These are phyloP conservation scores for Sporothrix dimorphospora DNA, from an alignment of 2,329 filamentous ascomycete species.

Conservation along the genomic window DNA sequence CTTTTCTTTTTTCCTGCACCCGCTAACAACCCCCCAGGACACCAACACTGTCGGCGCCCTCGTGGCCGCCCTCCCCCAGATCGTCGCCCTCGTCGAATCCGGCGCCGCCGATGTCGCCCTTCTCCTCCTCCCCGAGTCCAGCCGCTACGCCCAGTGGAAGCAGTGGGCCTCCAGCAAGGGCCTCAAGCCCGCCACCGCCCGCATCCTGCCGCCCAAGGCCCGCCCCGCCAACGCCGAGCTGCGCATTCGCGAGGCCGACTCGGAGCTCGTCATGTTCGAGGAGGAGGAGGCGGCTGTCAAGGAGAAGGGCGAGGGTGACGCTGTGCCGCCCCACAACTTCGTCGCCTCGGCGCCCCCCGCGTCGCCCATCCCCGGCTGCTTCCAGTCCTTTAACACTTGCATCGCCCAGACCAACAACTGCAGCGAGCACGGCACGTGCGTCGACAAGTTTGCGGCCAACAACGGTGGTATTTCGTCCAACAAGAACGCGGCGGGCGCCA, in stretches of 20 bases:
- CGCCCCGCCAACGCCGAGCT: constrained; percentile 36
- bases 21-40: constrained; percentile 41
- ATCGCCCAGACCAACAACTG: constrained; percentile 73
- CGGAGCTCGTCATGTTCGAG: constrained; percentile 51
- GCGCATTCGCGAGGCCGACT: constrained; percentile 48
- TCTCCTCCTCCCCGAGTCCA: constrained; percentile 57
- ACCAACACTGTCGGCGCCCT: constrained; percentile 49
- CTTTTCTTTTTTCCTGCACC: not conserved
- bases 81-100: constrained; percentile 50
- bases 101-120: constrained; percentile 61
- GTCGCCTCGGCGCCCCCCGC: constrained; percentile 37
- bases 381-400: constrained; percentile 70
- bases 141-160: constrained; percentile 43
- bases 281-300: constrained; percentile 15
- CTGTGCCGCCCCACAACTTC: constrained; percentile 30
- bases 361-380: constrained; percentile 69
- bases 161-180: constrained; percentile 46
- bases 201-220: constrained; percentile 16
- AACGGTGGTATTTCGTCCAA: constrained; percentile 44
- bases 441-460: constrained; percentile 61
- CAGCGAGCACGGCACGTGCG: constrained; percentile 79
- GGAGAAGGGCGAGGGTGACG: constrained; percentile 12
- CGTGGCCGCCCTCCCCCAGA: constrained; percentile 48
- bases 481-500: constrained; percentile 26
- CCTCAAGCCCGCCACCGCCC: constrained; percentile 36